These are phyloP conservation scores for Daldinia loculata DNA, from an alignment of 495 filamentous ascomycete species.

Conservation along the genomic window DNA sequence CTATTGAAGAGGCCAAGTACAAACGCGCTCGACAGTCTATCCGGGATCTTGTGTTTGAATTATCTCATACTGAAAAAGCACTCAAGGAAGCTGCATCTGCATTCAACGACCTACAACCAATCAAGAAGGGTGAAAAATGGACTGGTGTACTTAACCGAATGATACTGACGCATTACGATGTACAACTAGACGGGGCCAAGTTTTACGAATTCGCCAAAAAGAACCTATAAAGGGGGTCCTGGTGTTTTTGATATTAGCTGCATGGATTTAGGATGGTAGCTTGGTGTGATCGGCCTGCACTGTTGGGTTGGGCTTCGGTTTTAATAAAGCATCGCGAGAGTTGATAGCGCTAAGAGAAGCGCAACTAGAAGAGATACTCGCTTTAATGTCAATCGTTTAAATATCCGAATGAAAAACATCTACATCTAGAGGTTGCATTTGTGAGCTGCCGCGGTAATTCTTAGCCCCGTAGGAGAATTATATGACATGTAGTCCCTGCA, in stretches of 20 bases:
- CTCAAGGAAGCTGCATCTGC: slow-evolving; percentile 2
- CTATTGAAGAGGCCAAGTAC: not conserved
- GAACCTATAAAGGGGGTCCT: not conserved
- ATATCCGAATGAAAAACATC: not conserved
- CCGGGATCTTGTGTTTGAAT: not conserved
- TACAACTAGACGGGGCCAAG: slow-evolving; percentile 1
- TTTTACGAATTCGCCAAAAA: not conserved
- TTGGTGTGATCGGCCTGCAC: no score
- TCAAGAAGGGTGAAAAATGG: not conserved
- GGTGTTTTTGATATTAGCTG: no score
- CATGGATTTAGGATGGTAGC: no score
- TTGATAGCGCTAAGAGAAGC: no score
- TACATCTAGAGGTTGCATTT: not conserved
- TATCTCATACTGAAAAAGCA: not conserved
- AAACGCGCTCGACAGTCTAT: not conserved
- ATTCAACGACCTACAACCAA: not conserved
- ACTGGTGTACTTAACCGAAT: not conserved
- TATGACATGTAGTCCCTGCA: not conserved
- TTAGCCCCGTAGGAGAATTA: not conserved
- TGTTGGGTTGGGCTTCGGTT: no score
- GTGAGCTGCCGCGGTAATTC: not conserved
- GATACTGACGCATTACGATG: not conserved
- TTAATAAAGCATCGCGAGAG: no score
- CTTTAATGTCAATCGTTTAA: no score
- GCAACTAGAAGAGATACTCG: no score